Percentiles rank a stretch among this genome's conserved stretches.
Evolutionary conservation across 306 rosid genomes (phyloP).

Genomic region (Begonia loranthoides): DNA sequence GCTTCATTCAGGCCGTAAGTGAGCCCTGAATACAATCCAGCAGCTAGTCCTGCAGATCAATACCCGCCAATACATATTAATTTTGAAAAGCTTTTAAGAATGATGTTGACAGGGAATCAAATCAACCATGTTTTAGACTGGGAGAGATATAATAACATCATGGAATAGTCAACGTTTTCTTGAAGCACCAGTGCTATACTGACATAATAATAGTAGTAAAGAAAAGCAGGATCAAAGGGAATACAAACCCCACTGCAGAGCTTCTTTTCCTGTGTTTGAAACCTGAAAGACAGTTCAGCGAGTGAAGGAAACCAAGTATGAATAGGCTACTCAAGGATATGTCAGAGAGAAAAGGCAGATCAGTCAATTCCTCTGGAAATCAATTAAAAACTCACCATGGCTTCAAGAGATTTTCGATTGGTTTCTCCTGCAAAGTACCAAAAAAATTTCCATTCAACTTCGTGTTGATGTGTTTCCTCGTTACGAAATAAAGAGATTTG

Average conservation of each 20-base stretch:
- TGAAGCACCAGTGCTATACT: too few species aligned
- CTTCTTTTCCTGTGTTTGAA: conserved; percentile 67
- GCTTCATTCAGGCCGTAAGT: conserved; percentile 79
- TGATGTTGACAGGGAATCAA: neutral
- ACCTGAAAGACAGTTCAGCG: conserved; percentile 30
- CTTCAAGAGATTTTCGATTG: conserved; percentile 59
- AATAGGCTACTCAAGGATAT: too few species aligned
- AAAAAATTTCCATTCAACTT: neutral
- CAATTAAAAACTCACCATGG: conserved; percentile 41
- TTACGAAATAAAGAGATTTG: neutral
- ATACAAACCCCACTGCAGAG: conserved; percentile 71
- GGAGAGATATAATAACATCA: too few species aligned
- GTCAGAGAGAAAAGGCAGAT: too few species aligned
- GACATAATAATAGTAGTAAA: too few species aligned
- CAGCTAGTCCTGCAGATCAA: conserved; percentile 49
- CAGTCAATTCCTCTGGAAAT: too few species aligned
- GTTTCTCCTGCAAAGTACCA: conserved; percentile 46
- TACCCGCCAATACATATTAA: too few species aligned
- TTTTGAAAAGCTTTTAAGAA: neutral
- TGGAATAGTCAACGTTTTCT: too few species aligned
- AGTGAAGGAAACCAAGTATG: too few species aligned
- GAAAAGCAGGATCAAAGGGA: neutral
- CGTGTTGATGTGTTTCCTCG: neutral
- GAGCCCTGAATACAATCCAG: conserved; percentile 77
- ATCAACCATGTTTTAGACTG: neutral